Conservation (phyloP, 495 filamentous ascomycete species). For the Aspergillus sparsus region DNA sequence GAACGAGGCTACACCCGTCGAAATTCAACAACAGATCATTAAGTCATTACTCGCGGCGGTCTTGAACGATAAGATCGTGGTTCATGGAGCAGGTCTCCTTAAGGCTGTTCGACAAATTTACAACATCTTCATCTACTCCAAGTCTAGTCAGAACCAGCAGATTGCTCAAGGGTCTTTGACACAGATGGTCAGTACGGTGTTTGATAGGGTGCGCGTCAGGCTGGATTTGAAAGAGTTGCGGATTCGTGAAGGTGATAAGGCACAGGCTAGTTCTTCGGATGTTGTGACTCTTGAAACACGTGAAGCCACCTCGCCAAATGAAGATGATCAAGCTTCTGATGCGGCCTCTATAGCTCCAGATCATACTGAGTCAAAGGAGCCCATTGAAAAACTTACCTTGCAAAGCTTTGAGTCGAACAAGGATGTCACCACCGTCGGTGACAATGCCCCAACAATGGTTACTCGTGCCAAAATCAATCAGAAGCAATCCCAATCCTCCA, state of each 20-base stretch:
- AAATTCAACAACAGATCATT: conserved; percentile 96
- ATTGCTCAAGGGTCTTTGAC: conserved; percentile 95
- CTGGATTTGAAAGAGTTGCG: conserved; percentile 82
- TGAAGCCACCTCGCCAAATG: conserved; percentile 37
- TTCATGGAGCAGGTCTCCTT: conserved; percentile 92
- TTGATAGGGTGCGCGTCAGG: conserved; percentile 88
- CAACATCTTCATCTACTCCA: conserved; percentile 95
- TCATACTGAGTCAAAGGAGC: conserved; percentile 60
- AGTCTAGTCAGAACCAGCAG: conserved; percentile 89
- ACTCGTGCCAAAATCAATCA: conserved; percentile 68
- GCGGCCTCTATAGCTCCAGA: conserved; percentile 52
- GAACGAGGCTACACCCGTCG: conserved; percentile 84
- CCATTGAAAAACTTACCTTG: conserved; percentile 79
- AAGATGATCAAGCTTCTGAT: conserved; percentile 52
- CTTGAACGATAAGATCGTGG: conserved; percentile 95
- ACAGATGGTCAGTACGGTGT: conserved; percentile 98
- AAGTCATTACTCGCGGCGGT: conserved; percentile 95
- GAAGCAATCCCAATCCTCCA: conserved; percentile 52
- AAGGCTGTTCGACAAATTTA: conserved; percentile 99
- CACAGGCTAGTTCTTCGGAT: conserved; percentile 34
- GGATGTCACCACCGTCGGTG: conserved; percentile 86
- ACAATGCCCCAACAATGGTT: conserved; percentile 89
- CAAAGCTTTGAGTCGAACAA: conserved; percentile 95
- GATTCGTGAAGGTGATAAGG: conserved; percentile 45
- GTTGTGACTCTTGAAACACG: conserved; percentile 39